A percentile compares a stretch with the other conserved stretches of the same genome.
Conservation (phyloP, 371 early-diverging fungal genomes). For the Catenaria anguillulae region DNA sequence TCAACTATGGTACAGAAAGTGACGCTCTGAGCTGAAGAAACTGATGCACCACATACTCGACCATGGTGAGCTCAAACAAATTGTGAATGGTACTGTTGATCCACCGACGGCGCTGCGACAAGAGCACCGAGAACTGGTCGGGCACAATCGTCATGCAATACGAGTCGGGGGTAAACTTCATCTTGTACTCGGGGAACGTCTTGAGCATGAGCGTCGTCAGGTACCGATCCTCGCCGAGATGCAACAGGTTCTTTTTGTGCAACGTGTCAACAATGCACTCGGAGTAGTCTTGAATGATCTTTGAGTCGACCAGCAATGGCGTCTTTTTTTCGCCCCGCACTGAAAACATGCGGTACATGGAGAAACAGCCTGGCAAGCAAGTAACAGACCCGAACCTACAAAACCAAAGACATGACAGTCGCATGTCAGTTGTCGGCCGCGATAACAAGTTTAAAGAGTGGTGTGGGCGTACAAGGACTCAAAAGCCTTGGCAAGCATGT, state of each 20-base stretch:
- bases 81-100: slow-evolving; percentile 97
- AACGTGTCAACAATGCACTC: slow-evolving; percentile 92
- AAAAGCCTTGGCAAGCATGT: slow-evolving; percentile 31
- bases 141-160: slow-evolving; percentile 96
- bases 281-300: slow-evolving; percentile 86
- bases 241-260: slow-evolving; percentile 85
- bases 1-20: too few relatives aligned
- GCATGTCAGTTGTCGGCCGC: slow-evolving; percentile 24
- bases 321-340: slow-evolving; percentile 45
- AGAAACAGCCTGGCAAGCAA: slow-evolving; percentile 86
- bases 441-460: too few relatives aligned
- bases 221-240: slow-evolving; percentile 75
- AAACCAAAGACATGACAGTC: slow-evolving; percentile 28
- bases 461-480: slow-evolving; percentile 49
- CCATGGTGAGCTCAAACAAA: slow-evolving; percentile 70
- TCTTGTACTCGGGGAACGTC: slow-evolving; percentile 94
- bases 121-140: slow-evolving; percentile 67
- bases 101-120: slow-evolving; percentile 89
- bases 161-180: slow-evolving; percentile 77
- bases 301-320: slow-evolving; percentile 82
- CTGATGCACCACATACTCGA: slow-evolving; percentile 32
- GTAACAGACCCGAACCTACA: slow-evolving; percentile 76
- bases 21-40: too few relatives aligned
- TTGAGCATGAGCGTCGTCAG: slow-evolving; percentile 97
- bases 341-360: slow-evolving; percentile 67